A percentile compares a stretch with the other conserved stretches of the same genome.
Evolutionary conservation across 2,329 filamentous ascomycete species (phyloP).

Genomic region (Xylaria sp.): DNA sequence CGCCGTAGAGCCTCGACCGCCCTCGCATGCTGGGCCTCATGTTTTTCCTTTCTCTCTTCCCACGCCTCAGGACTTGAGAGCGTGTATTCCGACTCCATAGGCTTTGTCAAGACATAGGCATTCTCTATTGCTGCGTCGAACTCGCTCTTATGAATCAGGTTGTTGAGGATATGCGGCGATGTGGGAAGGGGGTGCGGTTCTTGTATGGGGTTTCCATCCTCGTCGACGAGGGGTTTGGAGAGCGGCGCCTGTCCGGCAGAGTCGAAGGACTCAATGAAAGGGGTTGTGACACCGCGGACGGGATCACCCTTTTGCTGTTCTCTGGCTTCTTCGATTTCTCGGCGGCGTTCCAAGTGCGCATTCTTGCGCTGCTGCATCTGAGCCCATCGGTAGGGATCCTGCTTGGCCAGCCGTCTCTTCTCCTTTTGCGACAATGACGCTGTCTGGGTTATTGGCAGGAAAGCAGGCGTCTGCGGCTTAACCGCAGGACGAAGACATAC

Average conservation of each 20-base stretch:
- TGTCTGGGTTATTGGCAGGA: constrained; percentile 65
- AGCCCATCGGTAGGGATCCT: constrained; percentile 81
- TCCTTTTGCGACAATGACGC: constrained; percentile 68
- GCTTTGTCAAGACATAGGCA: constrained; percentile 71
- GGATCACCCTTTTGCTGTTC: constrained; percentile 74
- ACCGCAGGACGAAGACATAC: constrained; percentile 65
- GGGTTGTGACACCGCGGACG: constrained; percentile 76
- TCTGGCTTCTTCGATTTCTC: constrained; percentile 69
- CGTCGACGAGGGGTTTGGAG: constrained; percentile 47
- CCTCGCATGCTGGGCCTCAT: constrained; percentile 64
- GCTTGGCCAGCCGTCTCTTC: constrained; percentile 68
- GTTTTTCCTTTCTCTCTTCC: constrained; percentile 45
- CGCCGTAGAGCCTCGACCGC: constrained; percentile 78
- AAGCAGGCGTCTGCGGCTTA: constrained; percentile 54
- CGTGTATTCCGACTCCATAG: constrained; percentile 47
- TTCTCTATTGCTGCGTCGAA: constrained; percentile 69
- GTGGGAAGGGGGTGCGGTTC: constrained; percentile 53
- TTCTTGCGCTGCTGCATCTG: constrained; percentile 84
- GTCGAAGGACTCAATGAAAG: constrained; percentile 84
- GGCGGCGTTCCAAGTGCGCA: constrained; percentile 78
- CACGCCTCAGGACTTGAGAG: constrained; percentile 49
- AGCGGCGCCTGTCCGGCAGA: constrained; percentile 58
- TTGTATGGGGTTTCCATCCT: constrained; percentile 48
- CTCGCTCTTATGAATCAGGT: constrained; percentile 73
- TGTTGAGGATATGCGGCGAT: constrained; percentile 68